phyloP scores from a whole-genome alignment of 2,329 filamentous ascomycete genomes.

The Fusarium sulawesiense region DNA sequence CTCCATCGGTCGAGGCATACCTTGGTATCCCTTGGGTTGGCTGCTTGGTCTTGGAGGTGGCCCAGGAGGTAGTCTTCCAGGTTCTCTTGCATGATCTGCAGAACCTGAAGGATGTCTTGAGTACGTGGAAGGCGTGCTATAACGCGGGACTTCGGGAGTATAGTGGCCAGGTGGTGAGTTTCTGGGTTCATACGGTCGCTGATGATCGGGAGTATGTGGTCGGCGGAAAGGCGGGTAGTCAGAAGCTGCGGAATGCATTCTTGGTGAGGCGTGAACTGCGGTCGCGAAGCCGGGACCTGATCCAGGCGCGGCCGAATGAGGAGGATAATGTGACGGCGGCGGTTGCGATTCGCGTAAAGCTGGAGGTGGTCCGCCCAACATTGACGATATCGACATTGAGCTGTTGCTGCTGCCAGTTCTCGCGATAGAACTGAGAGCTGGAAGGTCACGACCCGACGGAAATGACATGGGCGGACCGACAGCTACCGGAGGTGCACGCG shows the following conservation, averaged over 20 bases:
- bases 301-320: conserved; percentile 55
- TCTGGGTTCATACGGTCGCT: conserved; percentile 64
- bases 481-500: conserved; percentile 57
- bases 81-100: conserved; percentile 58
- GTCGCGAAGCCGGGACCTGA: conserved; percentile 60
- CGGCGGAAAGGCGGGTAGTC: conserved; percentile 73
- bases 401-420: conserved; percentile 61
- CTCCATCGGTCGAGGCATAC: conserved; percentile 61
- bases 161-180: conserved; percentile 63
- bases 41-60: conserved; percentile 63
- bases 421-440: conserved; percentile 62
- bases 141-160: conserved; percentile 69
- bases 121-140: conserved; percentile 69
- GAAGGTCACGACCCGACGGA: conserved; percentile 63
- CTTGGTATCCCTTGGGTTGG: conserved; percentile 62
- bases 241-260: conserved; percentile 64
- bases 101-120: conserved; percentile 62
- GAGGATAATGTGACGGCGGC: conserved; percentile 55
- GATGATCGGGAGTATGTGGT: conserved; percentile 79
- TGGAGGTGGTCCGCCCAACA: conserved; percentile 65
- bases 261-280: conserved; percentile 65
- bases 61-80: conserved; percentile 52
- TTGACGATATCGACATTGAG: conserved; percentile 71
- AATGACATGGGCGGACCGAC: conserved; percentile 60
- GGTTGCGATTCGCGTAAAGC: conserved; percentile 57